Base-by-base conservation (phyloP, 257 asterid genomes). In the Nicotiana sylvestris region DNA sequence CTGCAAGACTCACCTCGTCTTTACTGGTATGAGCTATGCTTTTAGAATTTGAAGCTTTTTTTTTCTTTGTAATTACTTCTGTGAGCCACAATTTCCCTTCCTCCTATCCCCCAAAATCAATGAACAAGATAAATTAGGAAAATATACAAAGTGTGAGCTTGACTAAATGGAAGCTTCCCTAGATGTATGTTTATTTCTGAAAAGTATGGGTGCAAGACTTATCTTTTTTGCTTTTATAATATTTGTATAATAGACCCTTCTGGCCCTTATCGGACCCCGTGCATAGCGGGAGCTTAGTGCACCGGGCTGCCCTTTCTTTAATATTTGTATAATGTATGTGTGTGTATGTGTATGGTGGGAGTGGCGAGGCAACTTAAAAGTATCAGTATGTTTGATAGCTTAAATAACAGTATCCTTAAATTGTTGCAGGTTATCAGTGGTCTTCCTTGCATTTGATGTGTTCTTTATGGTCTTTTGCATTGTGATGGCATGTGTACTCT, bases 1-100 rank as follows among this genome's bases (percentile, higher is more conserved):
- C 87, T 92, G 81, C 95, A 88, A 82, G 92, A 89, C 67, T 90
- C 98, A 67, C 98, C 99, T n/a, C 93, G 92, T 66, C 97, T 95
- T 56, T 95, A 95, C 91, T 91, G 99, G 99, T 95, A 88, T 25
- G 77, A 77, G 53, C 8, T 12, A 25, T 87, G 32, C 78, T 85
- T 86, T 10, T 35, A 84, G 81, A 49, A 68, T 80, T 30, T n/a
- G 29, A 85, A 67, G 11, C 9, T 46, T 74, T 27, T 7, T 17
- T 72, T 27, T 33, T 33, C 43, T 49, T 74, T 9, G 21, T 49
- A 46, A 27, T 27, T 49, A 13, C 27, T 15, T 16, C 39, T 49
- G 64, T 27, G 80, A 43, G 57, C 43, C 53, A 15, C 9, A 17
- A 9, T 9, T 43, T 80, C 39, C 27, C 37, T 61, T 60, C 55